phyloP scores from a whole-genome alignment of 2,329 filamentous ascomycete species.

The Lachnellula suecica region DNA sequence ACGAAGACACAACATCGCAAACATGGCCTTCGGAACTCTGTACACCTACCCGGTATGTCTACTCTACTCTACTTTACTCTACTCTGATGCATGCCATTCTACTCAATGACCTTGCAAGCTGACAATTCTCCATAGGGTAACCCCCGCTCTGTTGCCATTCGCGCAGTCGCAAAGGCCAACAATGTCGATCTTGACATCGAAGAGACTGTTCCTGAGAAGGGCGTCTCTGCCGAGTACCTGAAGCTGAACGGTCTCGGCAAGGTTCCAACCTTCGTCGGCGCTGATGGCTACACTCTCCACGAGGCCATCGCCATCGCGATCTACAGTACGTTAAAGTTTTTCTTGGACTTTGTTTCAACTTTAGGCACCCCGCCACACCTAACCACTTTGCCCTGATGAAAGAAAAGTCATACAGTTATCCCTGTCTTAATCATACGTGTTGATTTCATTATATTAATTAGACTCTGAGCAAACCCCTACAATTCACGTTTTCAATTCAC shows the following conservation, averaged over 20 bases:
- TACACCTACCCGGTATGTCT: slow-evolving; percentile 75
- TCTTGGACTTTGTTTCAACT: not conserved
- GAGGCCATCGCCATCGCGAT: slow-evolving; percentile 95
- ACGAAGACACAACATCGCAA: slow-evolving; percentile 19
- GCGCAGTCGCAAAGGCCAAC: slow-evolving; percentile 96
- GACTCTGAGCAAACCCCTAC: slow-evolving; percentile 66
- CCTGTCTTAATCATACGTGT: slow-evolving; percentile 94
- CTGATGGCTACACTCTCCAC: slow-evolving; percentile 84
- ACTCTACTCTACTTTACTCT: not conserved
- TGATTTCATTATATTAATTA: slow-evolving; percentile 72
- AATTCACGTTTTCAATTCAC: slow-evolving; percentile 11
- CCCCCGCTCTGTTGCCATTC: slow-evolving; percentile 83
- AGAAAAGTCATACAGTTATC: slow-evolving; percentile 85
- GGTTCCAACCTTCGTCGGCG: slow-evolving; percentile 88
- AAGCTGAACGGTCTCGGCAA: slow-evolving; percentile 86
- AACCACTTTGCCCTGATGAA: slow-evolving; percentile 32
- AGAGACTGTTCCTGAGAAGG: slow-evolving; percentile 64
- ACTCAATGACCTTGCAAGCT: slow-evolving; percentile 4
- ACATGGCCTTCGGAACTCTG: slow-evolving; percentile 95
- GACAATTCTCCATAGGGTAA: slow-evolving; percentile 62
- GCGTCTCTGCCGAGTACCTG: slow-evolving; percentile 72
- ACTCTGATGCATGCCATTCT: not conserved
- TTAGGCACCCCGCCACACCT: slow-evolving; percentile 7
- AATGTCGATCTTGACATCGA: slow-evolving; percentile 87
- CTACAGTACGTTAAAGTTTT: slow-evolving; percentile 73